Base-by-base conservation (phyloP, 805 yeast genomes). In the Blastobotrys muscicola region DNA sequence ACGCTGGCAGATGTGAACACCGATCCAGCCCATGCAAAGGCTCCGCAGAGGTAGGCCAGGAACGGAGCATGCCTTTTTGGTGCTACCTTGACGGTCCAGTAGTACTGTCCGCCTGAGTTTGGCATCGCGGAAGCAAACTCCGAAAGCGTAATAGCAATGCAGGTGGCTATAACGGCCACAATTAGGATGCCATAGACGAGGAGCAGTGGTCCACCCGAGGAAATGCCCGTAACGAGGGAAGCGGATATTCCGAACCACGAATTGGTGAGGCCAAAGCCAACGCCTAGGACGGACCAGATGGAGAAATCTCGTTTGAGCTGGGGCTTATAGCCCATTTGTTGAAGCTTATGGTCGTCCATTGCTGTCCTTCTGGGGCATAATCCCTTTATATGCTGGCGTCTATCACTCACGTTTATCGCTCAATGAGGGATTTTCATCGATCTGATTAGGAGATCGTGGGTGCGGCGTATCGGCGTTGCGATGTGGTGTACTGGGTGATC, bases 141-240 rank as follows among this genome's bases (percentile, higher is more conserved):
- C 47, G 87, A 80, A 16, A 85, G 64, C n/a, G 90, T 81, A 15
- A 82, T 62, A 42, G 82, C 82, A 39, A 74, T 73, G 48, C 69
- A 64, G 50, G 76, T 59, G 47, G 80, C 73, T 40, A 80, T 78
- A 32, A 67, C 42, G 9, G 76, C 72, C 37, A 78, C 73, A 35
- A 71, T 66, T 45, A 74, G 60, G 82, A 82, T 78, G 43, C 79
- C 74, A 82, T 82, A 78, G 8, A 75, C 73, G 8, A 13, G 70
- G 69, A 1, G 78, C 71, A n/a, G 78, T 78, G 7, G 82, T 3
- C 84, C 85, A 10, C 80, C 78, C 7, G 75, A 72, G 42, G 60
- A 43, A 38, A 70, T 64, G 8, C 79, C 75, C 30, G 80, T 74
- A 8, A 81, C 67, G 30, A 77, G 71, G 34, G 82, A 75, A 10